Base-by-base conservation (phyloP, 2,329 filamentous ascomycete genomes). In the Chaetomiaceae sp. region DNA sequence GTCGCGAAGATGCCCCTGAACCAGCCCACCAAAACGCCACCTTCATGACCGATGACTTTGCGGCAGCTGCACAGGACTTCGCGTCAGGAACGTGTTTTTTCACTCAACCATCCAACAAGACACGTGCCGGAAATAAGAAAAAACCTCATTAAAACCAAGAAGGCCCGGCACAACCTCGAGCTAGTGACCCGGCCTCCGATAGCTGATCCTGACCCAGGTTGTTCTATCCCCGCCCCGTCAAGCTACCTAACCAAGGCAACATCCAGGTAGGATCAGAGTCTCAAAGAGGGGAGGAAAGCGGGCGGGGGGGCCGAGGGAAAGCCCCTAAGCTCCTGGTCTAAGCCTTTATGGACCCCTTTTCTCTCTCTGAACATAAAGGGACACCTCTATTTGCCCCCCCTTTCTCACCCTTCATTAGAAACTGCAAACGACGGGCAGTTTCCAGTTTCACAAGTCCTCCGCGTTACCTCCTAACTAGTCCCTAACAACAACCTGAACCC, bases 91-190 rank as follows among this genome's bases (percentile, higher is more conserved):
- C 52, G 52, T 42, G 52, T 48, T 36, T 12, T 17, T 14, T 27
- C 22, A 17, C 36, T 42, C 52, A 54, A 54, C 51, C 47, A 54
- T 51, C 47, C 47, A 42, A 42, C 52, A 42, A 47, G 52, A 47
- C 27, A 15, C 52, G 52, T 42, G 47, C 42, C 47, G 36, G 22
- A 47, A 39, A 11, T 31, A 14, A 40, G 36, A 22, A 47, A 39
- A 11, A 22, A 14, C 23, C 29, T 5, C 23, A 7, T 6, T n/a
- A n/a, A 1, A 3, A 19, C 5, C 12, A 31, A n/a, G 22, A 11
- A 8, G 20, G 20, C 1, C 44, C 23, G n/a, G 44, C 12, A 25
- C 46, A 22, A 23, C 23, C 46, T 12, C 23, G 22, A 19, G 15
- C 31, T 23, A 17, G 20, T 37, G 19, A 15, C 22, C 34, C n/a